Percentiles rank a stretch among this genome's conserved stretches.
Evolutionary conservation across 78 protist species (phyloP).

Genomic region (Cavenderia fasciculata): DNA sequence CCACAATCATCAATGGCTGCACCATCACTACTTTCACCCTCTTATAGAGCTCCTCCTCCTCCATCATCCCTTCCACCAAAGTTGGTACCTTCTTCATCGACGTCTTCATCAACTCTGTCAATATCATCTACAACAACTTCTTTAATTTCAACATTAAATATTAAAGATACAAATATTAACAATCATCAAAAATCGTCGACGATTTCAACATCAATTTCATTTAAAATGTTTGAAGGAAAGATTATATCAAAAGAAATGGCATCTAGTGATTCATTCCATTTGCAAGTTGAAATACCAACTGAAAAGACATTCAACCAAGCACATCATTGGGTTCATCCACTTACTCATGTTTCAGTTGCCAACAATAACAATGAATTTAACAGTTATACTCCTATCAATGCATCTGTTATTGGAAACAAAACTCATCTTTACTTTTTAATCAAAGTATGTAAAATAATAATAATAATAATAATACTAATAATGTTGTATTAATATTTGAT

Average conservation of each 20-base stretch:
- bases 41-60: neutral
- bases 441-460: too few relatives aligned
- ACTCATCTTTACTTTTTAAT: slow-evolving; percentile 37
- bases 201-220: too few relatives aligned
- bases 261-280: slow-evolving; percentile 2
- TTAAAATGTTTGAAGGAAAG: neutral
- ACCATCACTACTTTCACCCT: slow-evolving; percentile 15
- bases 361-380: neutral
- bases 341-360: slow-evolving; percentile 42
- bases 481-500: neutral
- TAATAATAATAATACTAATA: neutral
- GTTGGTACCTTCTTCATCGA: neutral
- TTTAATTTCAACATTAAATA: neutral
- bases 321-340: slow-evolving; percentile 51
- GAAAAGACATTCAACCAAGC: too few relatives aligned
- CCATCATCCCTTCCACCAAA: neutral
- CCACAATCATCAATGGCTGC: neutral
- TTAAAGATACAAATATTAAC: neutral
- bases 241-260: neutral
- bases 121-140: neutral
- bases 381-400: slow-evolving; percentile 61
- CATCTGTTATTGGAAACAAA: neutral
- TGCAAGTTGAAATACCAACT: neutral
- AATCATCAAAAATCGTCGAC: neutral
- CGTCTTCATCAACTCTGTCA: neutral